Base-by-base conservation (phyloP, 306 rosid genomes). In the Leucaena leucocephala region DNA sequence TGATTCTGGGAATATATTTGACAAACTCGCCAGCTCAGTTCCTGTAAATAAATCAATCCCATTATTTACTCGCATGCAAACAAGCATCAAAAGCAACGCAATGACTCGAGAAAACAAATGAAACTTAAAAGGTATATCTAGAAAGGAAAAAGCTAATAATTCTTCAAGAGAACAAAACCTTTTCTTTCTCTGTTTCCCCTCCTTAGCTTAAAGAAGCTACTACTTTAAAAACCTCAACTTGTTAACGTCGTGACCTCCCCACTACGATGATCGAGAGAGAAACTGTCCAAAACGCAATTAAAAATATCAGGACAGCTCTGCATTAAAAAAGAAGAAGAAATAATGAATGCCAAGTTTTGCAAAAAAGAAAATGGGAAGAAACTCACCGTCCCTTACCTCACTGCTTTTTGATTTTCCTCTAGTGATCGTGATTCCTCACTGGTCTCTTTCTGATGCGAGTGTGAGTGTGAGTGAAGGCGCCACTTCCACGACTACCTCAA, bases 61-160 rank as follows among this genome's bases (percentile, higher is more conserved):
- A 68, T 64, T 76, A 19, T 55, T 84, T 52, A 34, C 59, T 54
- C 82, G 58, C 80, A 85, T 83, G 79, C 88, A 68, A 81, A 81
- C 86, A 85, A 85, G 38, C 54, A 68, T 71, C 74, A 61, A 85
- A 83, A 87, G 87, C 79, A 81, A 81, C 63, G 16, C 63, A 84
- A 48, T 55, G 40, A 86, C 67, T 17, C 10, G 72, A 86, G 80
- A 71, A 84, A 71, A 62, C 72, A 75, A 71, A 42, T 36, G 62
- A 83, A 50, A 76, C 27, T 46, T 62, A n/a, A 69, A 35, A 27
- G 21, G 11, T 40, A 27, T 39, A 16, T 17, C 22, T 5, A 54
- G 10, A 68, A 64, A 78, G 67, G 49, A 87, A 27, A 27, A 27
- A 27, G 58, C 74, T 52, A 22, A 79, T 63, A 55, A 21, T 71